Evolutionary conservation across 768 basidiomycete species (phyloP).

Genomic region (Mycena capillaripes): DNA sequence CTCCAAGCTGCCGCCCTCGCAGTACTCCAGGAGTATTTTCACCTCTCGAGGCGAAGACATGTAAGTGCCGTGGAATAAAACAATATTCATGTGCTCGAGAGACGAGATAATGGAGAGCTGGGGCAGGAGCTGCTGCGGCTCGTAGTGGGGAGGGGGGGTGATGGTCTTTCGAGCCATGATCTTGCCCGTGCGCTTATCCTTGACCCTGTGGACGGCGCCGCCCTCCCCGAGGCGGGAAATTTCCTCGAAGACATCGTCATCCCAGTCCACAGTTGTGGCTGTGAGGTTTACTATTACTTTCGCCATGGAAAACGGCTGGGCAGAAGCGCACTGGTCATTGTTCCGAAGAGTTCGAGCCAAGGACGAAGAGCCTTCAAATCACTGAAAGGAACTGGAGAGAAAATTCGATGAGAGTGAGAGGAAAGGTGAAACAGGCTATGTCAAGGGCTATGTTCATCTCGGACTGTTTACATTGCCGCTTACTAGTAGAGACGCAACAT

Average conservation of each 20-base stretch:
- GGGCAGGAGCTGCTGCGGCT: conserved; percentile 93
- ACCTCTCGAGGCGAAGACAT: conserved; percentile 92
- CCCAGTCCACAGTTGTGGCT: too few relatives aligned
- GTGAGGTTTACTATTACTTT: too few relatives aligned
- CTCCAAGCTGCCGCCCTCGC: conserved; percentile 93
- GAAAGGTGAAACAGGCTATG: too few relatives aligned
- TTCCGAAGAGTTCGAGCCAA: too few relatives aligned
- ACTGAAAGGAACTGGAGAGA: too few relatives aligned
- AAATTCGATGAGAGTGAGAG: too few relatives aligned
- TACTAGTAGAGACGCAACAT: too few relatives aligned
- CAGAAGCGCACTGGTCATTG: too few relatives aligned
- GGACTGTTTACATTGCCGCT: too few relatives aligned
- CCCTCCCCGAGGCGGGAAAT: conserved; percentile 90
- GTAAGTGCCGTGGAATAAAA: conserved; percentile 93
- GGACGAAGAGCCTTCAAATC: too few relatives aligned
- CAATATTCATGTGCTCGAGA: conserved; percentile 89
- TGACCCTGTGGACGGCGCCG: conserved; percentile 95
- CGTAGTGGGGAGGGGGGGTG: conserved; percentile 87
- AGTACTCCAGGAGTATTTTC: conserved; percentile 93
- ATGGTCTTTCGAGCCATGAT: conserved; percentile 97
- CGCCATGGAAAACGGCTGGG: too few relatives aligned
- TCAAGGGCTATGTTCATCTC: too few relatives aligned
- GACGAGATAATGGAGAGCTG: conserved; percentile 93
- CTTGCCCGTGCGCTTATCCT: conserved; percentile 81
- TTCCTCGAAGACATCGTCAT: conserved; percentile 83